Percentiles rank a stretch among this genome's conserved stretches.
These are phyloP conservation scores for Filobasidium floriforme DNA, from an alignment of 768 basidiomycete species.

Conservation along the genomic window DNA sequence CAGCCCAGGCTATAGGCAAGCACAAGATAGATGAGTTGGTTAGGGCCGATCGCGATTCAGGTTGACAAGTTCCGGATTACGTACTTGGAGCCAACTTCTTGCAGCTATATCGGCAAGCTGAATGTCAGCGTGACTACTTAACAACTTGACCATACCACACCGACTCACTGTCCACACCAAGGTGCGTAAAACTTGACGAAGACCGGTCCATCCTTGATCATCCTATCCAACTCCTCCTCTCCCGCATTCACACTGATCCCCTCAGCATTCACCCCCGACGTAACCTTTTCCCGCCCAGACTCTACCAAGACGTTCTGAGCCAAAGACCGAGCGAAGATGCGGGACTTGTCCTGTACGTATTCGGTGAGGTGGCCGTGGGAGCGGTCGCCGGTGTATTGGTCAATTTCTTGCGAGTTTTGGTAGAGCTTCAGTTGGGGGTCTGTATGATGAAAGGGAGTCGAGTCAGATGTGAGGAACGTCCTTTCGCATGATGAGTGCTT, in stretches of 20 bases:
- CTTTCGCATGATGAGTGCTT: no score
- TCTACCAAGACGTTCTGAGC: slow-evolving; percentile 2
- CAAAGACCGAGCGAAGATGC: slow-evolving; percentile 28
- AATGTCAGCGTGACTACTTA: neutral
- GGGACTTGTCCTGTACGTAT: slow-evolving; percentile 53
- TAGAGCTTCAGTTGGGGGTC: slow-evolving; percentile 68
- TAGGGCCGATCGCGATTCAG: neutral
- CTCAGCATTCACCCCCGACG: neutral
- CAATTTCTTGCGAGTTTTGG: slow-evolving; percentile 57
- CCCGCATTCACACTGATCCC: neutral
- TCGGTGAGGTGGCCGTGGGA: slow-evolving; percentile 53
- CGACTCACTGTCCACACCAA: slow-evolving; percentile 73
- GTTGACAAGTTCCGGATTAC: slow-evolving; percentile 20
- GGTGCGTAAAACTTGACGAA: slow-evolving; percentile 85
- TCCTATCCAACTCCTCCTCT: slow-evolving; percentile 29
- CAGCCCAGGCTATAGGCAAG: slow-evolving; percentile 55
- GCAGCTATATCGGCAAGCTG: slow-evolving; percentile 51
- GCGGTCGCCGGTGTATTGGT: slow-evolving; percentile 55
- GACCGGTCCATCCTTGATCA: slow-evolving; percentile 50
- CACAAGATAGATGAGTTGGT: neutral
- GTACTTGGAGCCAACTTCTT: slow-evolving; percentile 71
- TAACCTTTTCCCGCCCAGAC: neutral
- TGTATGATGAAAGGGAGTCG: slow-evolving; percentile 6
- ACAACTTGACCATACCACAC: neutral
- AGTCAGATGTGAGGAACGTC: no score